Evolutionary conservation across 805 yeast genomes (phyloP), one percentile per base, ranked within the genome.

Genomic region (Saturnispora zaruensis): DNA sequence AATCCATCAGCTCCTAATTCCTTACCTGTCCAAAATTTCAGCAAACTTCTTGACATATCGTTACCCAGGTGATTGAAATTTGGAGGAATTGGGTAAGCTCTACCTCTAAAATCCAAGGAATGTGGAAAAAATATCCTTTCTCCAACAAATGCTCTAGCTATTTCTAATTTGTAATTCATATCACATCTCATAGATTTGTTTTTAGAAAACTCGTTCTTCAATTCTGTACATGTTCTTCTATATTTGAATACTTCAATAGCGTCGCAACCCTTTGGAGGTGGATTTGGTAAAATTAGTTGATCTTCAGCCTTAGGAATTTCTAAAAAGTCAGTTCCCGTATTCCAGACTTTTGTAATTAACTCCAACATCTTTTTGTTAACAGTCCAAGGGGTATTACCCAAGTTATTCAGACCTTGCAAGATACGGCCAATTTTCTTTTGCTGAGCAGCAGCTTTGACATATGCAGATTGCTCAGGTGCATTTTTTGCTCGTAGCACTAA

Each of bases 341-440:
- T 93, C 99, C 99, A 93, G 51, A 84, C 81, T 52, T 80, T 70
- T 3, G 87, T 77, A 57, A 93, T 75, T 3, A 86, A 74, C 32
- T 80, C 74, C 55, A 87, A 81, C 5, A 93, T 71, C 23, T 70
- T 72, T 47, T 79, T 77, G 64, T 93, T 93, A 32, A 93, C 82
- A 1, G 97, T 85, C 99, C 99, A 93, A 0, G 96, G 76, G 2
- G 98, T 86, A 37, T 74, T 69, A 6, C 98, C 98, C 49, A 91
- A 68, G 13, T 85, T 91, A 61, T 88, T 89, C 52, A 90, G 72
- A 4, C 97, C 98, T 46, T 78, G 76, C 59, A 82, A 85, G 14
- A 93, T 84, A 13, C 72, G 67, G 38, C 78, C 79, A 52, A 93
- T 68, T 45, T 77, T 78, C 8, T 81, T 78, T 25, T 82, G 73